A percentile compares a stretch with the other conserved stretches of the same genome.
phyloP scores from a whole-genome alignment of 768 basidiomycete genomes.

The Rhizopogon roseolus region DNA sequence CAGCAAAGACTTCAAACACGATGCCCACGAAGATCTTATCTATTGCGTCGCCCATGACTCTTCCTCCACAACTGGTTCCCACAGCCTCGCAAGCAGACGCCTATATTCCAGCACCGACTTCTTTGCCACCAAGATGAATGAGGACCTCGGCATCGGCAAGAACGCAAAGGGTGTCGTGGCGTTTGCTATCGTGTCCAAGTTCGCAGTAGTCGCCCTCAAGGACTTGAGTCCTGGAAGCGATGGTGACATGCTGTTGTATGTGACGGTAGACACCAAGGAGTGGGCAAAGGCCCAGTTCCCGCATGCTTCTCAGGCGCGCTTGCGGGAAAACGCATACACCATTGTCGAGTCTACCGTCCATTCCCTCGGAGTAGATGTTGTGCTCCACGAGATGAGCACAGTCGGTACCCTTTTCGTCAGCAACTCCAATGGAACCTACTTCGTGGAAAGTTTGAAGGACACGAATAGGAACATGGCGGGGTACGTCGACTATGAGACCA shows the following conservation, averaged over 20 bases:
- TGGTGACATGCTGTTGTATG: slow-evolving; percentile 82
- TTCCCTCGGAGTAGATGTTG: slow-evolving; percentile 92
- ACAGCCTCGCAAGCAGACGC: slow-evolving; percentile 51
- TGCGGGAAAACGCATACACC: slow-evolving; percentile 92
- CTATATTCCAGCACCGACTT: slow-evolving; percentile 86
- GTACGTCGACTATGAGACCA: slow-evolving; percentile 89
- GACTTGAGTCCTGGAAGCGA: slow-evolving; percentile 50
- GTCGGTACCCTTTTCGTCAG: slow-evolving; percentile 93
- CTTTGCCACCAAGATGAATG: slow-evolving; percentile 60
- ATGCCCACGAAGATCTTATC: slow-evolving; percentile 69
- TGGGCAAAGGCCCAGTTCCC: slow-evolving; percentile 95
- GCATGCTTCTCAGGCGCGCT: slow-evolving; percentile 71
- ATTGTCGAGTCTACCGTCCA: slow-evolving; percentile 92
- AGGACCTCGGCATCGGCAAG: slow-evolving; percentile 84
- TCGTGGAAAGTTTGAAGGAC: slow-evolving; percentile 84
- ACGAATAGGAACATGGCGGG: slow-evolving; percentile 89
- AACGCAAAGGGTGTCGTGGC: slow-evolving; percentile 88
- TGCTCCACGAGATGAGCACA: slow-evolving; percentile 55
- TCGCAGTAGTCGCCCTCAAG: slow-evolving; percentile 84
- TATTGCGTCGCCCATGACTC: slow-evolving; percentile 89
- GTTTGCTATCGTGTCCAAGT: slow-evolving; percentile 90
- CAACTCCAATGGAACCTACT: slow-evolving; percentile 95
- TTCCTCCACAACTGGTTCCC: slow-evolving; percentile 34
- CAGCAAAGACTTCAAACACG: slow-evolving; percentile 75
- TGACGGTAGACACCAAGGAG: slow-evolving; percentile 72